Evolutionary conservation across 108 stramenopile genomes (phyloP), one percentile per base, ranked within the genome.

Genomic region (Cylindrotheca closterium): DNA sequence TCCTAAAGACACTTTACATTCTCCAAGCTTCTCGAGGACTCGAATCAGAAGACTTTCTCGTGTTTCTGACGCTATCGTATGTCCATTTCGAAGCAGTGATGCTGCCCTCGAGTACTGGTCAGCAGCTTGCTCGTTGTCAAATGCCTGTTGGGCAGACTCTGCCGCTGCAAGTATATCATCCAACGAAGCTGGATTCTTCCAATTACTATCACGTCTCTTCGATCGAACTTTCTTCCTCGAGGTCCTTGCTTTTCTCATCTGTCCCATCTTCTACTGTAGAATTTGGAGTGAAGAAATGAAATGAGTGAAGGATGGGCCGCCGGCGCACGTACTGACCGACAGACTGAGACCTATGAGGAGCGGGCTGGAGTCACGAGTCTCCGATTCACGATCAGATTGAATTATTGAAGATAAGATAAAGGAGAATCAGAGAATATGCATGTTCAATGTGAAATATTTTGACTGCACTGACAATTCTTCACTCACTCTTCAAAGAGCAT

Each of bases 11-110:
- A 85, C 86, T 49, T 87, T 81, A 34, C 73, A 55, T 62, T 92
- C 88, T 17, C 79, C 88, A 64, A 81, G 54, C 71, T 89, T 89
- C 52, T 84, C 88, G 53, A 92, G 66, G 10, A 87, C 75, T 7
- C 73, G 68, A n/a, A 83, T 32, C 52, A 88, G 62, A 17, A 34
- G 27, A 28, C 48, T 26, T 4, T 47, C 17, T 55, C 59, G 2
- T 69, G 2, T 47, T 42, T 42, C 37, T 10, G 37, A 42, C 26
- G 48, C 15, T 32, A 31, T 55, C 42, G 55, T 66, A 51, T 10
- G 29, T 24, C 21, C 59, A 25, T 28, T 37, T 37, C 54, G 61
- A 4, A 45, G 56, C 57, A 34, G 2, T 7, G 51, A 52, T 54
- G 32, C 52, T 19, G 63, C 63, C 25, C 53, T n/a, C 15, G 52